phyloP scores from a whole-genome alignment of 1,139 yeast genomes.

The Spencermartinsiella ligniputridi region DNA sequence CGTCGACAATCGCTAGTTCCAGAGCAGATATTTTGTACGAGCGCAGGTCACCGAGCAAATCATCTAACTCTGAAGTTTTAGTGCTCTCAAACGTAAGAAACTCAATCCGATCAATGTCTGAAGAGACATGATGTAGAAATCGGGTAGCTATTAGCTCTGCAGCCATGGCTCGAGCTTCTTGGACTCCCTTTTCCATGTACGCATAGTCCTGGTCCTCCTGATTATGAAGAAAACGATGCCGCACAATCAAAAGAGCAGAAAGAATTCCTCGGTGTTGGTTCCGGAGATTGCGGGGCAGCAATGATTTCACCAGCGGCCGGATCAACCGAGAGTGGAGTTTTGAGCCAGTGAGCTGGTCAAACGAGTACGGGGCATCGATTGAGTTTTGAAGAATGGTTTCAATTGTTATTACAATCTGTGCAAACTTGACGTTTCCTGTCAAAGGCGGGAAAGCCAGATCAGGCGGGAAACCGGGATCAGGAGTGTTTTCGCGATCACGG shows the following conservation, averaged over 20 bases:
- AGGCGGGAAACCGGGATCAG: background rate
- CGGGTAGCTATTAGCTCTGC: constrained; percentile 31
- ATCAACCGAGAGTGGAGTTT: constrained; percentile 21
- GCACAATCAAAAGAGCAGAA: constrained; percentile 29
- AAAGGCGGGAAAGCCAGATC: constrained; percentile 15
- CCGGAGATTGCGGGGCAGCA: constrained; percentile 10
- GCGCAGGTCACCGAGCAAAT: background rate
- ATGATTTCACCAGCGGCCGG: constrained; percentile 22
- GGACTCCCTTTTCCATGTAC: constrained; percentile 22
- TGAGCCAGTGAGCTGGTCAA: constrained; percentile 24
- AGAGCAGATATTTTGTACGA: constrained; percentile 18
- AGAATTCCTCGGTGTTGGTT: constrained; percentile 30
- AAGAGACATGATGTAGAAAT: constrained; percentile 25
- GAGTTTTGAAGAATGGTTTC: constrained; percentile 17
- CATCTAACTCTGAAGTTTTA: background rate
- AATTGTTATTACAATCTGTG: constrained; percentile 16
- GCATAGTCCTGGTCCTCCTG: constrained; percentile 21
- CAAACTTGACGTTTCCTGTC: constrained; percentile 14
- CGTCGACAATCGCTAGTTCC: constrained; percentile 29
- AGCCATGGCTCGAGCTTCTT: constrained; percentile 29
- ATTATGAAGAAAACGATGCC: constrained; percentile 25
- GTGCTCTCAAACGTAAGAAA: constrained; percentile 26
- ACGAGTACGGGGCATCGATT: constrained; percentile 27
- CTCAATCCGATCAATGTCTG: constrained; percentile 25
- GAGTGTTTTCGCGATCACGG: background rate